phyloP scores from a whole-genome alignment of 2,329 filamentous ascomycete genomes.

The Trichophyton simii region DNA sequence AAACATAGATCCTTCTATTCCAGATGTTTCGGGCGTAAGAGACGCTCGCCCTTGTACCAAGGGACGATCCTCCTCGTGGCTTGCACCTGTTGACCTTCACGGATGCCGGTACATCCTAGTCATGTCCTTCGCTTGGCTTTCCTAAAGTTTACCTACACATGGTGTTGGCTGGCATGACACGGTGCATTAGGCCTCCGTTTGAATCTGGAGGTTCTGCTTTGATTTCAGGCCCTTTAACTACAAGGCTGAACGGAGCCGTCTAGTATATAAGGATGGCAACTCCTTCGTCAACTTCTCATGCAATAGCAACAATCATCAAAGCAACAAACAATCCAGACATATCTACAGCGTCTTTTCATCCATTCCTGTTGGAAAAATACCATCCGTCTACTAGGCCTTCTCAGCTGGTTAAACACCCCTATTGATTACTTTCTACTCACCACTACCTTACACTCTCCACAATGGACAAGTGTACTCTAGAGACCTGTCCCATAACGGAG shows the following conservation, averaged over 20 bases:
- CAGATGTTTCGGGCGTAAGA: constrained; percentile 1
- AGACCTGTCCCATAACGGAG: constrained; percentile 27
- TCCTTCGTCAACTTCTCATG: neutral
- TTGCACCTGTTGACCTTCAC: neutral
- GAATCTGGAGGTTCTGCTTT: neutral
- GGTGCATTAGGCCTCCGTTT: neutral
- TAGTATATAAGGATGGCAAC: neutral
- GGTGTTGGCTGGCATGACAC: neutral
- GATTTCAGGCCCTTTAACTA: neutral
- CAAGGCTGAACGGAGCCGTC: neutral
- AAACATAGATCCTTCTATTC: neutral
- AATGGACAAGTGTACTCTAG: constrained; percentile 22
- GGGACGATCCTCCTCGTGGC: constrained; percentile 1
- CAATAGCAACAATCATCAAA: neutral
- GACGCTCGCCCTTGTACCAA: neutral
- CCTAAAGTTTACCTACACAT: neutral
- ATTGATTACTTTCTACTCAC: neutral
- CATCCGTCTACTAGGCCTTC: neutral
- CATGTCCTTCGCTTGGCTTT: neutral
- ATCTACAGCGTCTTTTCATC: neutral
- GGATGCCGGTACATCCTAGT: neutral
- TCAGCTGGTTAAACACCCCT: neutral
- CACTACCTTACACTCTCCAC: neutral
- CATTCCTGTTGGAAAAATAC: neutral
- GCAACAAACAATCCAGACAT: neutral